Evolutionary conservation across 202 grass and related monocot species (phyloP).

Genomic region (Schoenoplectus tabernaemontani): DNA sequence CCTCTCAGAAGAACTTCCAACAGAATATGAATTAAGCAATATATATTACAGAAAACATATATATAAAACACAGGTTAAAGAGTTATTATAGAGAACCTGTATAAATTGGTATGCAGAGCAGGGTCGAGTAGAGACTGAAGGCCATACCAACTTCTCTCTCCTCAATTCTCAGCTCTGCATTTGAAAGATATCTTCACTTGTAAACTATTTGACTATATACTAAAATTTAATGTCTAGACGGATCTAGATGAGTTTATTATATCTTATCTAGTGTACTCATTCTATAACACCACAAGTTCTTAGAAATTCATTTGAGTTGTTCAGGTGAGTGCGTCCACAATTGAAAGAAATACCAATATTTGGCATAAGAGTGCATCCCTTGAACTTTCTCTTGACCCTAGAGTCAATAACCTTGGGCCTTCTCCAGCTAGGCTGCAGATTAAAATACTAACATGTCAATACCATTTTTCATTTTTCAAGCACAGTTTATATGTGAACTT

Average conservation of each 20-base stretch:
- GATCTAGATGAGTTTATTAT: neutral
- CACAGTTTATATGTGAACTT: too few relatives aligned
- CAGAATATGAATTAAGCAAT: neutral
- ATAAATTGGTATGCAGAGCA: slow-evolving; percentile 24
- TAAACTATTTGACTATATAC: slow-evolving; percentile 18
- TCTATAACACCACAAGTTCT: slow-evolving; percentile 49
- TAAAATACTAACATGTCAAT: too few relatives aligned
- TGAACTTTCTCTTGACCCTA: too few relatives aligned
- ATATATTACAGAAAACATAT: slow-evolving; percentile 6
- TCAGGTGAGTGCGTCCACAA: slow-evolving; percentile 62
- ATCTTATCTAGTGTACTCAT: neutral
- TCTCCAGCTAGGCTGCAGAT: too few relatives aligned
- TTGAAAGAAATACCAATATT: too few relatives aligned
- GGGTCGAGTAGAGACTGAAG: slow-evolving; percentile 74
- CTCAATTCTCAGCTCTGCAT: slow-evolving; percentile 41
- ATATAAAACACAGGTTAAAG: slow-evolving; percentile 21
- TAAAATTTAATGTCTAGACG: neutral
- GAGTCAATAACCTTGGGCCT: too few relatives aligned
- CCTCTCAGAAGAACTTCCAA: neutral
- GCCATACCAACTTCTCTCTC: slow-evolving; percentile 91
- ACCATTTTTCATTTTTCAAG: too few relatives aligned
- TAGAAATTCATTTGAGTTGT: slow-evolving; percentile 58
- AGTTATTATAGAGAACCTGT: neutral
- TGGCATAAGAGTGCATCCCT: too few relatives aligned
- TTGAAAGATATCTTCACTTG: slow-evolving; percentile 14